Base-by-base conservation (phyloP, 2,329 filamentous ascomycete genomes). In the Penicillium sp. region DNA sequence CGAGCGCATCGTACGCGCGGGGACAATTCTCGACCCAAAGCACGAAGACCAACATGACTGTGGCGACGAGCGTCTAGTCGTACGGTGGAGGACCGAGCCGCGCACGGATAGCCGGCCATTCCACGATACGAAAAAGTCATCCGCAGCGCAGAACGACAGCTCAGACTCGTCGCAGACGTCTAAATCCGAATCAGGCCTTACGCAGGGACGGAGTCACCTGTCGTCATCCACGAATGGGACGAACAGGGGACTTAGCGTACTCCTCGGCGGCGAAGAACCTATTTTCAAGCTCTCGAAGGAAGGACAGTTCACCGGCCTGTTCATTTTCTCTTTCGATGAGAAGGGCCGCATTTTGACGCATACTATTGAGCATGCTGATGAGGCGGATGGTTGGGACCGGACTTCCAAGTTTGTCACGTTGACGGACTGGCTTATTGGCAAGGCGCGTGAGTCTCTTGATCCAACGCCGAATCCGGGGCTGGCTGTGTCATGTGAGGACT, bases 311-410 rank as follows among this genome's bases (percentile, higher is more conserved):
- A 91, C 88, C 1, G 95, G 95, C 0, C 77, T 98, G 11, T 99
- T 98, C 76, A 89, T 96, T 60, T 99, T 99, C 74, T 91, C 96
- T 65, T 99, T 99, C 73, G 95, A 98, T 71, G 83, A 87, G 49
- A 85, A 96, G 69, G 95, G 95, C 1, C 84, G 92, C 63, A 87
- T 99, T 38, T 78, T 90, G 50, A 92, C 87, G 67, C 95, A 98
- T 75, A 96, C 91, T 0, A 98, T 99, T 70, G 95, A 99, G 78
- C 91, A 96, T 77, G 90, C 91, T 1, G 90, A 97, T 69, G 89
- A 95, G 69, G 88, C 89, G 15, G 86, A 89, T 41, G 87, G 91
- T 61, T 96, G 90, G 87, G 93, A 97, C 69, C 87, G 86, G 63
- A 92, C 90, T 28, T 89, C 91, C 22, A 91, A 89, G 71, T 90